Conservation (phyloP, 1,139 yeast species). For the Kluyveromyces sp. region DNA sequence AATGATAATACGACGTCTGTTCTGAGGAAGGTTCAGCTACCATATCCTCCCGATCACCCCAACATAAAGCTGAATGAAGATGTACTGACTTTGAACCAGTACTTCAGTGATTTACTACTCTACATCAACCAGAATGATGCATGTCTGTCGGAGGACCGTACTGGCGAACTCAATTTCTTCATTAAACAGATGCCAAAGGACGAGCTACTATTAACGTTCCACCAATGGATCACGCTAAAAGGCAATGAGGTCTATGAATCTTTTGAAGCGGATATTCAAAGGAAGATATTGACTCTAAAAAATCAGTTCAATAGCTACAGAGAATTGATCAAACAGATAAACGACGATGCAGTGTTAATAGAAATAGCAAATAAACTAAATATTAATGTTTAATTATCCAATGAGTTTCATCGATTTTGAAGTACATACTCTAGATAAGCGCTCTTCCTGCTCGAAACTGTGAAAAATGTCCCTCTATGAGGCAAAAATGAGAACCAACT, state of each 20-base stretch:
- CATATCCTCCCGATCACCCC: too few species aligned
- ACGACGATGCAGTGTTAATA: slow-evolving; percentile 17
- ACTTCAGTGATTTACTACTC: slow-evolving; percentile 22
- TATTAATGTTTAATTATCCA: slow-evolving; percentile 3
- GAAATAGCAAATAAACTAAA: slow-evolving; percentile 16
- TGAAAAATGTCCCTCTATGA: too few species aligned
- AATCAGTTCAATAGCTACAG: slow-evolving; percentile 14
- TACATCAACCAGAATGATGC: slow-evolving; percentile 26
- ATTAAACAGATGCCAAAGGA: slow-evolving; percentile 63
- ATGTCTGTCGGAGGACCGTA: slow-evolving; percentile 46
- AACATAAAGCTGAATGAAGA: slow-evolving; percentile 13
- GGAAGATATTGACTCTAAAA: slow-evolving; percentile 37
- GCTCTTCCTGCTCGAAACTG: background rate
- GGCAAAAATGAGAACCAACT: background rate
- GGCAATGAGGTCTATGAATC: slow-evolving; percentile 40
- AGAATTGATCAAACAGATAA: slow-evolving; percentile 11
- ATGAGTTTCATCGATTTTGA: background rate
- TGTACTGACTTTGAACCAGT: slow-evolving; percentile 15
- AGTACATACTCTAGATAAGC: background rate
- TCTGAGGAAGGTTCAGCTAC: too few species aligned
- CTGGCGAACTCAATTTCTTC: slow-evolving; percentile 57
- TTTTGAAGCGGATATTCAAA: slow-evolving; percentile 38
- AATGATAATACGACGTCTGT: too few species aligned
- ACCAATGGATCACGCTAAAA: slow-evolving; percentile 52
- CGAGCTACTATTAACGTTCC: slow-evolving; percentile 62